Evolutionary conservation across 352 stramenopile genomes (phyloP).

Genomic region (Pythium dissotocum): DNA sequence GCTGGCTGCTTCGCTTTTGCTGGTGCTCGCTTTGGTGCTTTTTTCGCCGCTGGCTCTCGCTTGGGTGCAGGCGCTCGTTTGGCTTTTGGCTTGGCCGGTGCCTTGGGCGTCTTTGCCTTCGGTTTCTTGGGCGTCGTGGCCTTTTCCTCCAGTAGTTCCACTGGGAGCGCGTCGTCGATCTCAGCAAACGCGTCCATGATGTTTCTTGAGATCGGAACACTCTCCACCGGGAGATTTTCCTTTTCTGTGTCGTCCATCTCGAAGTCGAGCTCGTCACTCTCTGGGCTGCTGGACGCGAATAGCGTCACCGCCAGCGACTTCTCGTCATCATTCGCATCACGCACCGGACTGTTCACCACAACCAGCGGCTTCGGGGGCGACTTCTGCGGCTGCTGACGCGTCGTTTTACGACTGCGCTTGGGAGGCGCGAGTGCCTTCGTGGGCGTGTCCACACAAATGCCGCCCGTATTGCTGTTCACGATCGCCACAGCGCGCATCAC

Average conservation of each 20-base stretch:
- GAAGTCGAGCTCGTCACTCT: background rate
- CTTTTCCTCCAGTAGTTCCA: background rate
- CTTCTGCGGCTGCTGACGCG: background rate
- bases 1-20: background rate
- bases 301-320: background rate
- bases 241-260: conserved; percentile 5
- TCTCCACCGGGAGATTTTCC: conserved; percentile 5
- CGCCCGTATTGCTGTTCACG: conserved; percentile 34
- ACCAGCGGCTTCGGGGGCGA: background rate
- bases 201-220: conserved; percentile 9
- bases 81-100: background rate
- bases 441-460: conserved; percentile 42
- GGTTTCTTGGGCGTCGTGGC: conserved; percentile 11
- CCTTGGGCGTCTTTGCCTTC: background rate
- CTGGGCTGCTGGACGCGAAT: background rate
- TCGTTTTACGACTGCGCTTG: conserved; percentile 40
- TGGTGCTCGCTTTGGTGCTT: background rate
- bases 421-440: conserved; percentile 39
- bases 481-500: conserved; percentile 35
- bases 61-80: background rate
- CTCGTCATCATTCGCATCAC: background rate
- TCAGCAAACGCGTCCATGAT: conserved; percentile 25
- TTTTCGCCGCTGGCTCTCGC: background rate
- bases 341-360: background rate
- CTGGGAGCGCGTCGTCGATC: conserved; percentile 6